A percentile compares a stretch with the other conserved stretches of the same genome.
phyloP scores from a whole-genome alignment of 371 early-diverging fungal genomes.

The Smittium culicis region DNA sequence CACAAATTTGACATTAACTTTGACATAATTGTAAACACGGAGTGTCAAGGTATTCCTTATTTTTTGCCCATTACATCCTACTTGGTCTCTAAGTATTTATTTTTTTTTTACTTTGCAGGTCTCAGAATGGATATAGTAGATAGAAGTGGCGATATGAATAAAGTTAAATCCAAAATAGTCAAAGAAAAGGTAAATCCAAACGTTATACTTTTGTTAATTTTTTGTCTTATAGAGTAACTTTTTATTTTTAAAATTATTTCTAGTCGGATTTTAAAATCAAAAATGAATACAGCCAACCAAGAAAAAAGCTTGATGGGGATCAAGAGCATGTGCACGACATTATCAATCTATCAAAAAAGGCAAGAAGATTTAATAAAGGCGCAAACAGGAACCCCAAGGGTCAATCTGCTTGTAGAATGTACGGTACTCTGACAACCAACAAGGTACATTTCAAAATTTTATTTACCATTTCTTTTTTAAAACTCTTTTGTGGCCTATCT shows the following conservation, averaged over 20 bases:
- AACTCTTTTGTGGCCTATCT: too few species aligned
- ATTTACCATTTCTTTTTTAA: too few species aligned
- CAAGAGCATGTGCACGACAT: constrained; percentile 25
- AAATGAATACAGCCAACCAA: background rate
- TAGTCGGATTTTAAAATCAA: background rate
- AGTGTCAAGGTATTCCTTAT: constrained; percentile 37
- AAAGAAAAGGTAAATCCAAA: constrained; percentile 7
- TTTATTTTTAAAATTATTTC: too few species aligned
- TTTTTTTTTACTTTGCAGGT: background rate
- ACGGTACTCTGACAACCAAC: constrained; percentile 56
- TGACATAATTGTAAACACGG: constrained; percentile 79
- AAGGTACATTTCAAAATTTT: too few species aligned
- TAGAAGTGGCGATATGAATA: constrained; percentile 15
- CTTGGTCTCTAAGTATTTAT: background rate
- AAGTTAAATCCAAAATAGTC: constrained; percentile 10
- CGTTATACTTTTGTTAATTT: too few species aligned
- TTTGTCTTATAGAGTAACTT: too few species aligned
- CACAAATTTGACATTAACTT: constrained; percentile 65
- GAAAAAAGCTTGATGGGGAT: background rate
- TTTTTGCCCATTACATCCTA: background rate
- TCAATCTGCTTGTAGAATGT: constrained; percentile 54
- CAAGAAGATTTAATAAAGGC: background rate
- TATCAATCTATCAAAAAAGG: constrained; percentile 15
- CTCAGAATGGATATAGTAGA: constrained; percentile 16
- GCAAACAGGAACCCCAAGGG: background rate